phyloP scores from a whole-genome alignment of 192 early-diverging fungal species.

The Backusella westeae region DNA sequence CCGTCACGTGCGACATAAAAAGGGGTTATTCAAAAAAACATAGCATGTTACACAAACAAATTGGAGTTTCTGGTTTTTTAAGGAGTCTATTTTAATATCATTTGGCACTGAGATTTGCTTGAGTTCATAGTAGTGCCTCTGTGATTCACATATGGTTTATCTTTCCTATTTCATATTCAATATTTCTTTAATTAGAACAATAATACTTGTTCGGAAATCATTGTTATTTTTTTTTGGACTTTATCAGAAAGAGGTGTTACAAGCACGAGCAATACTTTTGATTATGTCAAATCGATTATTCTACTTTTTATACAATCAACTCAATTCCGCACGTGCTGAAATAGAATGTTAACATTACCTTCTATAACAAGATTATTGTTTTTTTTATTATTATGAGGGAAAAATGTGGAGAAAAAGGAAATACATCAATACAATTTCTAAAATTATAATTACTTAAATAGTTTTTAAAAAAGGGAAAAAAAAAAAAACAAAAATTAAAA shows the following conservation, averaged over 20 bases:
- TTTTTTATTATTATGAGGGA: background rate
- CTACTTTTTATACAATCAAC: background rate
- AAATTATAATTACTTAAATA: background rate
- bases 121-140: too few species aligned
- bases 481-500: background rate
- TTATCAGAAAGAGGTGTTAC: background rate
- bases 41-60: too few species aligned
- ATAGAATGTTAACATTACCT: background rate
- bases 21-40: too few species aligned
- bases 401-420: background rate
- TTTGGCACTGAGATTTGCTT: too few species aligned
- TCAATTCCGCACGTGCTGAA: background rate
- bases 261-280: background rate
- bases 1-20: too few species aligned
- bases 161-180: too few species aligned
- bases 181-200: too few species aligned
- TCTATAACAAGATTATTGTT: background rate
- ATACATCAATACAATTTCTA: slow-evolving; percentile 3
- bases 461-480: background rate
- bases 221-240: too few species aligned
- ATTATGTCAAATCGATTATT: background rate
- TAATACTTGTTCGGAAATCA: too few species aligned
- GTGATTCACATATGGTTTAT: too few species aligned
- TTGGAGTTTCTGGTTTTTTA: too few species aligned
- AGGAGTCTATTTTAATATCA: too few species aligned